Evolutionary conservation across 306 rosid genomes (phyloP).

Genomic region (Benincasa hispida): DNA sequence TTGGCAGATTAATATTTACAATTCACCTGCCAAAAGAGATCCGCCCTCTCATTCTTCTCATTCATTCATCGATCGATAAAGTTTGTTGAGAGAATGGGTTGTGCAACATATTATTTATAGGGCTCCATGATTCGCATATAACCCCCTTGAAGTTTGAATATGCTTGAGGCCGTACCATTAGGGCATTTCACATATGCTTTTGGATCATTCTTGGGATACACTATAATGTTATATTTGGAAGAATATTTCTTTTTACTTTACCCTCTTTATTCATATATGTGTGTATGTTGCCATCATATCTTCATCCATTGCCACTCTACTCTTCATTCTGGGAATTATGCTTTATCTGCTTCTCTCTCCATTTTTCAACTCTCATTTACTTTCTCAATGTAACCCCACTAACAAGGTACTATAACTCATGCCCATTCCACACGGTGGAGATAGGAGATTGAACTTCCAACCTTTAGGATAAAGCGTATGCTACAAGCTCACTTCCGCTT

Average conservation of each 20-base stretch:
- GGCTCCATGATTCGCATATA: neutral
- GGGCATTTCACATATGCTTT: neutral
- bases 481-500: no score
- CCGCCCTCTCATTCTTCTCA: slow-evolving; percentile 8
- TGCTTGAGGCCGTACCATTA: neutral
- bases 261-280: neutral
- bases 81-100: neutral
- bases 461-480: no score
- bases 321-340: neutral
- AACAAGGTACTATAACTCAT: no score
- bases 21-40: neutral
- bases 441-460: no score
- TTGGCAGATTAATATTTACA: neutral
- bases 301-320: neutral
- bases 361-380: no score
- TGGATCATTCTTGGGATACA: neutral
- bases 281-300: neutral
- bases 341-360: no score
- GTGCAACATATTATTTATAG: neutral
- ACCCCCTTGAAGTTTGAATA: neutral
- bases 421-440: no score
- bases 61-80: no score
- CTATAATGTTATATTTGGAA: no score
- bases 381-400: no score
- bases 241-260: neutral